Conservation (phyloP, 805 yeast genomes). For the Barnettozyma vustinii region DNA sequence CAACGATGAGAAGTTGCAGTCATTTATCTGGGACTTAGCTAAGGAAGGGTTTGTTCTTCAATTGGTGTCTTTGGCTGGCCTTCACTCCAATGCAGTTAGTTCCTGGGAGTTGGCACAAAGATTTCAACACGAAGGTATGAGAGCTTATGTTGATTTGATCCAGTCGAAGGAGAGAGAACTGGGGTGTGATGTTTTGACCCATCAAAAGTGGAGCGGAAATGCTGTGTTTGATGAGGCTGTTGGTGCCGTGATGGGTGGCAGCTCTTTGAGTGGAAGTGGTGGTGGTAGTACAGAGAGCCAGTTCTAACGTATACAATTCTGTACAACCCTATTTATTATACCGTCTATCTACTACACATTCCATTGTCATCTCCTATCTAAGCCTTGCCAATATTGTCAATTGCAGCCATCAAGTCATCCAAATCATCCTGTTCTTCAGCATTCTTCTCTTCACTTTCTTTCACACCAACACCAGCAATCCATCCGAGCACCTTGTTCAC, state of each 20-base stretch:
- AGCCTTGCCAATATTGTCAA: slow-evolving; percentile 35
- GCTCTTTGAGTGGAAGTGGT: slow-evolving; percentile 3
- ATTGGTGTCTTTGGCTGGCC: slow-evolving; percentile 94
- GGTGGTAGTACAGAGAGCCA: slow-evolving; percentile 1
- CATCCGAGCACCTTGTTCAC: slow-evolving; percentile 30
- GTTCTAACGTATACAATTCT: not conserved
- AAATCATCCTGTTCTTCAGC: slow-evolving; percentile 18
- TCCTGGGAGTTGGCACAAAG: slow-evolving; percentile 78
- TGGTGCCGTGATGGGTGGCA: slow-evolving; percentile 2
- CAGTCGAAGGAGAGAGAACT: slow-evolving; percentile 84
- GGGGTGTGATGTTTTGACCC: slow-evolving; percentile 94
- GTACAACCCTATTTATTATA: not conserved
- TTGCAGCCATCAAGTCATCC: slow-evolving; percentile 32
- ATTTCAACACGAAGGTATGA: slow-evolving; percentile 80
- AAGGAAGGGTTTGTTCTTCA: slow-evolving; percentile 95
- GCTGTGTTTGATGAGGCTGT: slow-evolving; percentile 2
- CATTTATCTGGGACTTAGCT: slow-evolving; percentile 82
- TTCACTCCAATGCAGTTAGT: slow-evolving; percentile 92
- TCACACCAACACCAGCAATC: slow-evolving; percentile 19
- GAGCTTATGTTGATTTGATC: slow-evolving; percentile 84
- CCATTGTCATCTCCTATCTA: slow-evolving; percentile 1
- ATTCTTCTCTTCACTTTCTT: slow-evolving; percentile 2
- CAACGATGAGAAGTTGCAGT: slow-evolving; percentile 66
- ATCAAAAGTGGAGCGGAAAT: slow-evolving; percentile 94
- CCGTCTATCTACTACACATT: not conserved